Conservation (phyloP, 306 rosid species). For the Hippophae rhamnoides region DNA sequence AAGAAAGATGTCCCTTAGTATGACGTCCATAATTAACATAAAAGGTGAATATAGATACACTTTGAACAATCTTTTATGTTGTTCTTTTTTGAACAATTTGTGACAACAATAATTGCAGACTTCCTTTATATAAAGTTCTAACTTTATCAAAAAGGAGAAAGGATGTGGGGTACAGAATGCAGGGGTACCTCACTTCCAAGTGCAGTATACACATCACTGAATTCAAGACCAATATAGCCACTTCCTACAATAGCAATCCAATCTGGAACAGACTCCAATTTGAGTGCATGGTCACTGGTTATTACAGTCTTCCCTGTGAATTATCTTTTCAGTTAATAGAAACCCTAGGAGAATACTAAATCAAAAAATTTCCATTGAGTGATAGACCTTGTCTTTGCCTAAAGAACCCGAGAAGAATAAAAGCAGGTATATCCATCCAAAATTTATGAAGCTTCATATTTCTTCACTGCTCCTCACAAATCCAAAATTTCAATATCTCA, state of each 20-base stretch:
- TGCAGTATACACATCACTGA: conserved; percentile 97
- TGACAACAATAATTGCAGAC: too few relatives aligned
- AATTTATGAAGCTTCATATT: too few relatives aligned
- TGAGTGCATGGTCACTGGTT: conserved; percentile 98
- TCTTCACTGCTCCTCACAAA: neutral
- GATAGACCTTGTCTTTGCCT: conserved; percentile 10
- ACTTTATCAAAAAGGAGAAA: neutral
- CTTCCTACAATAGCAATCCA: conserved; percentile 99
- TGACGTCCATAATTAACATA: neutral
- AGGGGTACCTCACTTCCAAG: conserved; percentile 91
- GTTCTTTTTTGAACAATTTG: neutral
- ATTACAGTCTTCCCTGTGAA: conserved; percentile 89
- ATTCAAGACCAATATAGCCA: conserved; percentile 98
- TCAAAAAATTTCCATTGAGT: conserved; percentile 9
- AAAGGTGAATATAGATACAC: too few relatives aligned
- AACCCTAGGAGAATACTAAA: conserved; percentile 4
- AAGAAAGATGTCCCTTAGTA: neutral
- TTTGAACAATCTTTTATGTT: too few relatives aligned
- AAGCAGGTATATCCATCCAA: neutral
- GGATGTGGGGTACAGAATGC: neutral
- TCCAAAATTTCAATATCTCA: too few relatives aligned
- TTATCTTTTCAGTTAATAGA: conserved; percentile 16
- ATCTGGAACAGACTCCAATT: conserved; percentile 89
- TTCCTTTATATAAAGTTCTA: neutral
- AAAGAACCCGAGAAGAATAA: neutral